A percentile compares a stretch with the other conserved stretches of the same genome.
Conservation (phyloP, 2,329 filamentous ascomycete genomes). For the Drechslerella dactyloides region DNA sequence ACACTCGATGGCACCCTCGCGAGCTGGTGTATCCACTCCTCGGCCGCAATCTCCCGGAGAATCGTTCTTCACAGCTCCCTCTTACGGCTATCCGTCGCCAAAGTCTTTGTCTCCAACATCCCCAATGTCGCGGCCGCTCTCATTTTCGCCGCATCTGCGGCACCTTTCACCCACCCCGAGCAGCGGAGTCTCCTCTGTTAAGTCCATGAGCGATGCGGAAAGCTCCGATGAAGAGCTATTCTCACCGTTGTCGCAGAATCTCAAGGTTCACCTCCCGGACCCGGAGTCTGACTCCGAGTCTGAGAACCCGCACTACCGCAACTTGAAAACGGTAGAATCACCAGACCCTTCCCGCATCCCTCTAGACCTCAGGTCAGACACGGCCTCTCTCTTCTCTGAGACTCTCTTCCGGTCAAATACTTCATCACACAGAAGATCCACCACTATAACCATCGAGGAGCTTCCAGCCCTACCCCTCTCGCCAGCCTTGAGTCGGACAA, state of each 20-base stretch:
- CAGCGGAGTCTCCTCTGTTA: conserved; percentile 39
- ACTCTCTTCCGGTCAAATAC: conserved; percentile 9
- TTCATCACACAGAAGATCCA: conserved; percentile 9
- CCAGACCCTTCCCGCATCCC: conserved; percentile 30
- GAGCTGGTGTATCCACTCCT: conserved; percentile 23
- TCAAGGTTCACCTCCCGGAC: conserved; percentile 44
- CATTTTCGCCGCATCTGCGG: conserved; percentile 45
- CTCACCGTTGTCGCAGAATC: conserved; percentile 28
- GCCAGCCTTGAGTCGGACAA: conserved; percentile 38
- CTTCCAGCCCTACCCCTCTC: conserved; percentile 45
- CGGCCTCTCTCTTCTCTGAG: conserved; percentile 34
- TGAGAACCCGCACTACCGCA: conserved; percentile 9
- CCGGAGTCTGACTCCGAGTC: conserved; percentile 43
- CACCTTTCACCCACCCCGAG: conserved; percentile 47
- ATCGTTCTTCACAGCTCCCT: conserved; percentile 28
- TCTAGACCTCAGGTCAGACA: conserved; percentile 42
- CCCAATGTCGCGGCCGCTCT: conserved; percentile 33
- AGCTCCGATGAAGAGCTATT: conserved; percentile 45
- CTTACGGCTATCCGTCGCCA: conserved; percentile 39
- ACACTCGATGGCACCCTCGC: conserved; percentile 26
- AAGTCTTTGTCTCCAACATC: conserved; percentile 42
- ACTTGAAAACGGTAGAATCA: conserved; percentile 15
- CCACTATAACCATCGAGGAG: conserved; percentile 46
- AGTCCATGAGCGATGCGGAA: conserved; percentile 43
- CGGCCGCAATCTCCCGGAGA: conserved; percentile 42